phyloP scores from a whole-genome alignment of 768 basidiomycete genomes.

The Lactarius tabidus region DNA sequence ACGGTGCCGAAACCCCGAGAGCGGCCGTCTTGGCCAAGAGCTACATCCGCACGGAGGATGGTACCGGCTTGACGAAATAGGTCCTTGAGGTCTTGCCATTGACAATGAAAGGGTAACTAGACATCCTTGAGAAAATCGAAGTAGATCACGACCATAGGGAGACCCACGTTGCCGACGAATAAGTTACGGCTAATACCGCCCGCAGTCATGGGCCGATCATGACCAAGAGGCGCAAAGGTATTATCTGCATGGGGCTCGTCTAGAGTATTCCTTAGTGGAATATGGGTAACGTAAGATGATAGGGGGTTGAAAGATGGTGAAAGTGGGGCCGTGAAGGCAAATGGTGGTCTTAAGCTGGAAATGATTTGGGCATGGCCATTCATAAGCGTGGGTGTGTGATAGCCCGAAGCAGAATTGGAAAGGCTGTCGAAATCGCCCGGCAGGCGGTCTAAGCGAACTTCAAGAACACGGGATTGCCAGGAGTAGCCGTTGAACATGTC shows the following conservation, averaged over 20 bases:
- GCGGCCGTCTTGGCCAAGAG: conserved; percentile 81
- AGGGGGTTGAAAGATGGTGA: conserved; percentile 13
- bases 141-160: conserved; percentile 22
- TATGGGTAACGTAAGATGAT: conserved; percentile 24
- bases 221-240: conserved; percentile 30
- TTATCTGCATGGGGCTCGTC: conserved; percentile 23
- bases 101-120: conserved; percentile 87
- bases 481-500: conserved; percentile 95
- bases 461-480: conserved; percentile 93
- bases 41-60: conserved; percentile 87
- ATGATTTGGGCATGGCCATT: conserved; percentile 15
- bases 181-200: conserved; percentile 49
- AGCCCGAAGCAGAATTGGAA: conserved; percentile 13
- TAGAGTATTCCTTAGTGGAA: conserved; percentile 14
- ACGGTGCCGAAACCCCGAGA: conserved; percentile 94
- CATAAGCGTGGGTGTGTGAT: conserved; percentile 15
- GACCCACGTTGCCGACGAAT: conserved; percentile 85
- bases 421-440: conserved; percentile 32
- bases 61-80: conserved; percentile 89
- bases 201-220: conserved; percentile 29
- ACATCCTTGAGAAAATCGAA: conserved; percentile 22
- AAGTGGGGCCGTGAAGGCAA: conserved; percentile 3
- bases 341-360: conserved; percentile 9
- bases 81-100: conserved; percentile 99
- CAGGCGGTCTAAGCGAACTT: conserved; percentile 87